Evolutionary conservation across 768 basidiomycete species (phyloP).

Genomic region (Tricholoma bakamatsutake): DNA sequence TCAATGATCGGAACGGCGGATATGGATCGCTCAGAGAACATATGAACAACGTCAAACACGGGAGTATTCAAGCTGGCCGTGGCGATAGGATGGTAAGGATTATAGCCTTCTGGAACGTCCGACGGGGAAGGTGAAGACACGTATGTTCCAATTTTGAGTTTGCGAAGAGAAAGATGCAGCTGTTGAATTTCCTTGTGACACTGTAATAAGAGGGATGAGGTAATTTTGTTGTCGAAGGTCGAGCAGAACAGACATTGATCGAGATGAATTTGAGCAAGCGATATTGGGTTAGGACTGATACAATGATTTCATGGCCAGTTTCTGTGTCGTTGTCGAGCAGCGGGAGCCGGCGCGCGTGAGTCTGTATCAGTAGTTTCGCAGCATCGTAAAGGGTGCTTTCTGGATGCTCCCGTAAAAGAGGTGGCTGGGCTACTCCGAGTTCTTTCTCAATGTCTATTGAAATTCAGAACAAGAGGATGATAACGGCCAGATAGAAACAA

Average conservation of each 20-base stretch:
- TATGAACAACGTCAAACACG: conserved; percentile 97
- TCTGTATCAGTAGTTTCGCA: conserved; percentile 84
- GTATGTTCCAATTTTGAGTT: conserved; percentile 91
- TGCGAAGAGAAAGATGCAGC: conserved; percentile 74
- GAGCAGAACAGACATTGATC: conserved; percentile 67
- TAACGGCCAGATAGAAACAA: conserved; percentile 5
- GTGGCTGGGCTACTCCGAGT: conserved; percentile 88
- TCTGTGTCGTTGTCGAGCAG: conserved; percentile 90
- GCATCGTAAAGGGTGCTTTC: conserved; percentile 86
- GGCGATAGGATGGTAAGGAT: conserved; percentile 85
- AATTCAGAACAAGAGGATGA: conserved; percentile 3
- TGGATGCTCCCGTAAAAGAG: conserved; percentile 85
- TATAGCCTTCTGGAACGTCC: conserved; percentile 45
- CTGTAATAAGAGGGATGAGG: conserved; percentile 33
- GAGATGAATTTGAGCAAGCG: conserved; percentile 97
- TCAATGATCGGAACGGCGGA: conserved; percentile 97
- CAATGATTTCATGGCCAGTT: conserved; percentile 92
- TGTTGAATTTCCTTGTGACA: conserved; percentile 81
- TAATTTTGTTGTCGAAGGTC: background rate
- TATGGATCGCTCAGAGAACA: conserved; percentile 94
- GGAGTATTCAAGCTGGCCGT: conserved; percentile 88
- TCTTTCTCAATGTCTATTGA: conserved; percentile 84
- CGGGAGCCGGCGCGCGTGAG: conserved; percentile 91
- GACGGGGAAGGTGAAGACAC: conserved; percentile 49
- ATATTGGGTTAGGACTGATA: conserved; percentile 95